These are phyloP conservation scores for Colletotrichum sp. DNA, from an alignment of 2,329 filamentous ascomycete species.

Conservation along the genomic window DNA sequence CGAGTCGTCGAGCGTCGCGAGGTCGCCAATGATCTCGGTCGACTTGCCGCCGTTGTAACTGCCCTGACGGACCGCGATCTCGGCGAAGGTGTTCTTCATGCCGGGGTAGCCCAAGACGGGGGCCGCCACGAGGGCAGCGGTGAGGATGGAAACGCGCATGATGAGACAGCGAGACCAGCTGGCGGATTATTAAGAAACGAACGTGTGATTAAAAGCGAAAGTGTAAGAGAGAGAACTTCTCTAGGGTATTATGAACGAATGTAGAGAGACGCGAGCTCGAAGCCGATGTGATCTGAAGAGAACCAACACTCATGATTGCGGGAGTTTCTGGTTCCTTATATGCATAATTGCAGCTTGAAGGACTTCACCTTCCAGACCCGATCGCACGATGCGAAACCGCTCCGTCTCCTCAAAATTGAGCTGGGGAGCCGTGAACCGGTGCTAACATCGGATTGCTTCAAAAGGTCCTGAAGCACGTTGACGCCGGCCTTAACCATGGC, in stretches of 20 bases:
- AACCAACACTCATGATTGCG: not conserved
- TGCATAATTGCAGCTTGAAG: not conserved
- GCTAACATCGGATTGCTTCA: not conserved
- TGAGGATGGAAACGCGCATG: slow-evolving; percentile 13
- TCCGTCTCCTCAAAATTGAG: not conserved
- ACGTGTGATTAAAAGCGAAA: not conserved
- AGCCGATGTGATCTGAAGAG: not conserved
- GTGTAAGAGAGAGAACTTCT: not conserved
- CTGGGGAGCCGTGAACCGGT: not conserved
- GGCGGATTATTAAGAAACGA: not conserved
- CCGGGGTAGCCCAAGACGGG: slow-evolving; percentile 18
- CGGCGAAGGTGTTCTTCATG: slow-evolving; percentile 20
- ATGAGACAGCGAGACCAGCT: not conserved
- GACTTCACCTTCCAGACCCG: not conserved
- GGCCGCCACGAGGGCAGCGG: slow-evolving; percentile 7
- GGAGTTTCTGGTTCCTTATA: not conserved
- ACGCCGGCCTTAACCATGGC: not conserved
- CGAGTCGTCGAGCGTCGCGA: slow-evolving; percentile 31
- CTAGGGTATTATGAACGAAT: not conserved
- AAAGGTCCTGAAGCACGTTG: not conserved
- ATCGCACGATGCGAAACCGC: not conserved
- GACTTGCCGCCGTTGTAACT: not conserved
- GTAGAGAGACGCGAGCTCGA: not conserved
- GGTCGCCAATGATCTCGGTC: slow-evolving; percentile 39
- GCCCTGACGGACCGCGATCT: slow-evolving; percentile 14